Conservation (phyloP, 2,329 filamentous ascomycete genomes). For the Gnomoniopsis smithogilvyi region DNA sequence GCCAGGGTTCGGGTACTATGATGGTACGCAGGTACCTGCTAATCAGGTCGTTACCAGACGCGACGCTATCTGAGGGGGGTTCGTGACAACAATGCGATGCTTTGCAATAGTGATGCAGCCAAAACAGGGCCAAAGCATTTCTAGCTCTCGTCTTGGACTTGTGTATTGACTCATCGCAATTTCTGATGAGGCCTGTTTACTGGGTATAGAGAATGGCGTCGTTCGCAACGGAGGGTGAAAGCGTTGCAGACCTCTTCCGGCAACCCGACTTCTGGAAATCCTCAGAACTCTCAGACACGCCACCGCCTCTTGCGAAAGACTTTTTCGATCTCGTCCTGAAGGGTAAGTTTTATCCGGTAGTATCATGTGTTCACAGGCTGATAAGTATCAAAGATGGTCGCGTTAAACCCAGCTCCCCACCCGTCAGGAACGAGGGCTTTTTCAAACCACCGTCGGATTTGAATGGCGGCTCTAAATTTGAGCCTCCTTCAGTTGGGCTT, state of each 20-base stretch:
- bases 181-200: too few species aligned
- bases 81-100: not conserved
- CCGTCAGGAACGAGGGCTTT: not conserved
- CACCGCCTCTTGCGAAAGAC: constrained; percentile 16
- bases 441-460: constrained; percentile 37
- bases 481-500: not conserved
- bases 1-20: not conserved
- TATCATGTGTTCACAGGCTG: not conserved
- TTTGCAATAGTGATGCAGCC: too few species aligned
- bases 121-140: too few species aligned
- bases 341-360: constrained; percentile 21
- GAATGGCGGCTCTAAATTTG: not conserved
- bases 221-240: constrained; percentile 37
- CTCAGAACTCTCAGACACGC: constrained; percentile 45
- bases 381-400: constrained; percentile 5
- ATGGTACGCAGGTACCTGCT: too few species aligned
- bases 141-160: too few species aligned
- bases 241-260: constrained; percentile 56
- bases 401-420: not conserved
- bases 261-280: constrained; percentile 59
- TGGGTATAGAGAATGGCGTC: constrained; percentile 1
- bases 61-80: not conserved
- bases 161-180: too few species aligned
- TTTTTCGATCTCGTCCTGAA: constrained; percentile 44
- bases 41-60: too few species aligned